Evolutionary conservation across 1,284 basidiomycete genomes (phyloP).

Genomic region (Ganoderma lucidum): DNA sequence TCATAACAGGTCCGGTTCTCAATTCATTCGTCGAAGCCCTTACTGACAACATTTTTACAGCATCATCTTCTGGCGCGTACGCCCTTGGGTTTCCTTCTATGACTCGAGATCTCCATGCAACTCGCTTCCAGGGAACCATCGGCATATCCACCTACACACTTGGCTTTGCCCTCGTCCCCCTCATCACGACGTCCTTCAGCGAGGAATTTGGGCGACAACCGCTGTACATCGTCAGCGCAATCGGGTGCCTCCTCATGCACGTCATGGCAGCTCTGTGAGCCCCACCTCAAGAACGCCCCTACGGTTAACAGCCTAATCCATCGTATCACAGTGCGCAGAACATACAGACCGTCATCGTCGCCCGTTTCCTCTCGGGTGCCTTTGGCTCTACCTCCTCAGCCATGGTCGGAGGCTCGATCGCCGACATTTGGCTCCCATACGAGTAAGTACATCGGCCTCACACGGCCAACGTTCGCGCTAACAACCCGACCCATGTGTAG

Average conservation of each 20-base stretch:
- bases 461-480: background rate
- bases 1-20: conserved; percentile 54
- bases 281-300: background rate
- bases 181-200: conserved; percentile 77
- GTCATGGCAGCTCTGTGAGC: conserved; percentile 70
- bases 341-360: conserved; percentile 73
- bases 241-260: conserved; percentile 68
- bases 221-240: conserved; percentile 65
- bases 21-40: background rate
- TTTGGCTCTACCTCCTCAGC: conserved; percentile 77
- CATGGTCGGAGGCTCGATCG: conserved; percentile 82
- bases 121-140: conserved; percentile 63
- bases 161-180: conserved; percentile 76
- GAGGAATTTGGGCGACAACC: conserved; percentile 82
- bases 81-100: conserved; percentile 67
- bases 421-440: conserved; percentile 71
- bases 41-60: conserved; percentile 40
- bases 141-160: conserved; percentile 70
- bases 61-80: conserved; percentile 63
- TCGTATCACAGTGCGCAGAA: conserved; percentile 59
- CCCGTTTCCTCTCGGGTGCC: conserved; percentile 72
- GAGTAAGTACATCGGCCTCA: conserved; percentile 49
- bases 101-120: conserved; percentile 69
- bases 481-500: conserved; percentile 42
- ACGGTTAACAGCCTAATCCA: background rate